A percentile compares a stretch with the other conserved stretches of the same genome.
phyloP scores from a whole-genome alignment of 805 yeast species.

The Saturnispora zaruensis region DNA sequence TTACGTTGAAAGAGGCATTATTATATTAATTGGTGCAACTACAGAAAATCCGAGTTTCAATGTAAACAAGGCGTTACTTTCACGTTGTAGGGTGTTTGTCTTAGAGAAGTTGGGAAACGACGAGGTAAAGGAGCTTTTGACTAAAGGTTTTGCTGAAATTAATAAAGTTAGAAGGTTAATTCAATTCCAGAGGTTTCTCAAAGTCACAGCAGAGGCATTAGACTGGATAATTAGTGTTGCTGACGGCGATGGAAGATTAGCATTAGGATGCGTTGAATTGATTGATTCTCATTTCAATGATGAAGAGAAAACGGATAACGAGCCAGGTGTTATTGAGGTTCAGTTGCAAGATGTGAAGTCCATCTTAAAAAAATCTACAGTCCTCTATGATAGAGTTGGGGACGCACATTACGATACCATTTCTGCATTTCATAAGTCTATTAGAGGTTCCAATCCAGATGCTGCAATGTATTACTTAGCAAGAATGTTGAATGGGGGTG shows the following conservation, averaged over 20 bases:
- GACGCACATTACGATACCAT: slow-evolving; percentile 93
- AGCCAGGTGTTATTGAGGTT: slow-evolving; percentile 27
- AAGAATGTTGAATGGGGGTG: slow-evolving; percentile 88
- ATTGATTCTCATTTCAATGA: slow-evolving; percentile 43
- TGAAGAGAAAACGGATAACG: background rate
- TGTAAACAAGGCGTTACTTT: slow-evolving; percentile 70
- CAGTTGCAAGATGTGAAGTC: slow-evolving; percentile 31
- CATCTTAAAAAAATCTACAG: slow-evolving; percentile 41
- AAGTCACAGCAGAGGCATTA: slow-evolving; percentile 47
- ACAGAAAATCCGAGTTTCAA: slow-evolving; percentile 90
- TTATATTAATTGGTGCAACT: slow-evolving; percentile 89
- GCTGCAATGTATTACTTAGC: slow-evolving; percentile 84
- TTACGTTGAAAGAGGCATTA: slow-evolving; percentile 73
- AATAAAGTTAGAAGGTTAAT: slow-evolving; percentile 54
- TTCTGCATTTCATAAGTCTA: slow-evolving; percentile 89
- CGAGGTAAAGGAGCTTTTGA: slow-evolving; percentile 47
- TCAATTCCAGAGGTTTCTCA: slow-evolving; percentile 40
- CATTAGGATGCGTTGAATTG: slow-evolving; percentile 72
- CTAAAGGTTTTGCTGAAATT: slow-evolving; percentile 48
- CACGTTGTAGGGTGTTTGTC: slow-evolving; percentile 76
- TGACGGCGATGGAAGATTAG: slow-evolving; percentile 84
- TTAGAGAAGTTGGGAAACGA: slow-evolving; percentile 41
- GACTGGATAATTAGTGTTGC: slow-evolving; percentile 65
- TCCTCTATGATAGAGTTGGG: slow-evolving; percentile 76
- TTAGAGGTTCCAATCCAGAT: slow-evolving; percentile 83